A percentile compares a stretch with the other conserved stretches of the same genome.
These are phyloP conservation scores for Cercospora brassicicola DNA, from an alignment of 2,329 filamentous ascomycete genomes.

Conservation along the genomic window DNA sequence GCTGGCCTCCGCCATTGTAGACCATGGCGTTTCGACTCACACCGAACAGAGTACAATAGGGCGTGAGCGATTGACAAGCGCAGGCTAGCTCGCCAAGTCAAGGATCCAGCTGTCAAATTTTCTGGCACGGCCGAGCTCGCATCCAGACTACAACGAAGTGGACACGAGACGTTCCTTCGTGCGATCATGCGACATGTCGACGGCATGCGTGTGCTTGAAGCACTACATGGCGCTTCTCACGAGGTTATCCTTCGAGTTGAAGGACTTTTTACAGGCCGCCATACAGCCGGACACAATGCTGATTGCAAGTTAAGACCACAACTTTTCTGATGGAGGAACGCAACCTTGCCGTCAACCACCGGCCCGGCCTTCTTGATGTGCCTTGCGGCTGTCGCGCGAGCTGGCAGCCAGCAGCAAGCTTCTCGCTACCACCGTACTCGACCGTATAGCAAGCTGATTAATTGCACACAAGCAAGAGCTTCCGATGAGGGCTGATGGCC, in stretches of 20 bases:
- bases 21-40: constrained; percentile 8
- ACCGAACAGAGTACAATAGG: constrained; percentile 15
- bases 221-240: not conserved
- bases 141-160: not conserved
- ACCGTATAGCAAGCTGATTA: not conserved
- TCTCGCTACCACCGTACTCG: not conserved
- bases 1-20: not conserved
- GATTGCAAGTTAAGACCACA: not conserved
- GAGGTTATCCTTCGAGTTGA: not conserved
- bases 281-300: not conserved
- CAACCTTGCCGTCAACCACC: not conserved
- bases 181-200: not conserved
- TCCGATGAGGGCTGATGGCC: not conserved
- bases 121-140: constrained; percentile 3
- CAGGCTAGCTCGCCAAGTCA: constrained; percentile 13
- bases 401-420: not conserved
- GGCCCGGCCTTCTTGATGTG: not conserved
- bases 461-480: not conserved
- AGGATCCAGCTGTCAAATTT: constrained; percentile 9
- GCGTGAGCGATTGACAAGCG: constrained; percentile 13
- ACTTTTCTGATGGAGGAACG: not conserved
- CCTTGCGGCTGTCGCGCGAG: constrained; percentile 1
- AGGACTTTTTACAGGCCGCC: not conserved
- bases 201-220: not conserved
- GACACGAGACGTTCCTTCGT: not conserved